phyloP scores from a whole-genome alignment of 2,329 filamentous ascomycete species.

The Cladosporium sp. region DNA sequence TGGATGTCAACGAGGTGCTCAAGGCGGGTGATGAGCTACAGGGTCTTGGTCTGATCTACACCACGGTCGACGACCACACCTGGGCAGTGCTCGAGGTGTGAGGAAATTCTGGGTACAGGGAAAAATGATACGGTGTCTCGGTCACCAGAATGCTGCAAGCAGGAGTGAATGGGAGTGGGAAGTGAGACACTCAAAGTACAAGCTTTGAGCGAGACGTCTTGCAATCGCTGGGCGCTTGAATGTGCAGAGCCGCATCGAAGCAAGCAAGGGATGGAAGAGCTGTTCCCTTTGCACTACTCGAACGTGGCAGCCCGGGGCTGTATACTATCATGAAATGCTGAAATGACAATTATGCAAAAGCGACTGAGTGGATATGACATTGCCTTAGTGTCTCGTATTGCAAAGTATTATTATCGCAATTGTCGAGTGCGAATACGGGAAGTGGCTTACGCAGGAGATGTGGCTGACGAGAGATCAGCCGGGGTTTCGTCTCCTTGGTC shows the following conservation, averaged over 20 bases:
- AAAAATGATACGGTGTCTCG: background rate
- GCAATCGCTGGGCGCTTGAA: background rate
- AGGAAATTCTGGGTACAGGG: constrained; percentile 17
- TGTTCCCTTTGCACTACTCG: constrained; percentile 5
- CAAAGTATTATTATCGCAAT: background rate
- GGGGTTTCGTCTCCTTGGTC: background rate
- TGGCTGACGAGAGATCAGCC: constrained; percentile 10
- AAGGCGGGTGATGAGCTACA: constrained; percentile 81
- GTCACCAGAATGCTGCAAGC: background rate
- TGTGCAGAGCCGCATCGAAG: constrained; percentile 14
- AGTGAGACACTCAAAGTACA: background rate
- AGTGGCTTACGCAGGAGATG: constrained; percentile 7
- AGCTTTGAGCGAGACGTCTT: constrained; percentile 6
- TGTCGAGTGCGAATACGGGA: background rate
- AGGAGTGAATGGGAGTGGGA: background rate
- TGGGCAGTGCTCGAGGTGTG: constrained; percentile 79
- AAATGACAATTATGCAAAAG: constrained; percentile 15
- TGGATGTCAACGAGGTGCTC: constrained; percentile 70
- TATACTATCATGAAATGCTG: constrained; percentile 16
- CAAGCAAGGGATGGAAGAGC: constrained; percentile 18
- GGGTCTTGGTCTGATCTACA: constrained; percentile 73
- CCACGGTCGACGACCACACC: constrained; percentile 89
- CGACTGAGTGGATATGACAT: background rate
- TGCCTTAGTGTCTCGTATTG: constrained; percentile 1
- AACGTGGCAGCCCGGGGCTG: background rate